A percentile compares a stretch with the other conserved stretches of the same genome.
Conservation (phyloP, 2,329 filamentous ascomycete genomes). For the Epichloe glyceriae region DNA sequence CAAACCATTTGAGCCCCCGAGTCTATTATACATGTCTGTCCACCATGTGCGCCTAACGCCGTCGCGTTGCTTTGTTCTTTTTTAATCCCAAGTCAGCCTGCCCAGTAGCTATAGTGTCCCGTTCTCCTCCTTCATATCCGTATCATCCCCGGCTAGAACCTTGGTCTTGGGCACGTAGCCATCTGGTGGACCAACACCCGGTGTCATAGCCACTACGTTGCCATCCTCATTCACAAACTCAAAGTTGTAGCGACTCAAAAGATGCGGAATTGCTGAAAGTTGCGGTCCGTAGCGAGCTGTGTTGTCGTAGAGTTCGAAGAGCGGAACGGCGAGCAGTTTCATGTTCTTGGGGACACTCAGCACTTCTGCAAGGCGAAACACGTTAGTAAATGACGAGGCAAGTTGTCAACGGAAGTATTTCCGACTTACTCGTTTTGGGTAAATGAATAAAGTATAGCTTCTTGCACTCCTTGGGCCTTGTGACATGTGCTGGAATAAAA, state of each 20-base stretch:
- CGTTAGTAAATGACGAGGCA: background rate
- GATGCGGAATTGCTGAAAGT: slow-evolving; percentile 87
- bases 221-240: slow-evolving; percentile 93
- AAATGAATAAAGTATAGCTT: slow-evolving; percentile 97
- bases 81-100: slow-evolving; percentile 13
- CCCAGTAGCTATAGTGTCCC: slow-evolving; percentile 18
- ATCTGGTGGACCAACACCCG: slow-evolving; percentile 49
- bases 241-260: slow-evolving; percentile 91
- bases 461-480: slow-evolving; percentile 95
- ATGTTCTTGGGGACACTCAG: slow-evolving; percentile 98
- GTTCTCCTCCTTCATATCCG: slow-evolving; percentile 45
- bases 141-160: slow-evolving; percentile 50
- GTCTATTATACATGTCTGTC: slow-evolving; percentile 7
- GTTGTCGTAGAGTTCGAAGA: slow-evolving; percentile 98
- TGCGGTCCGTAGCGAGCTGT: slow-evolving; percentile 90
- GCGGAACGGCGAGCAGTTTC: slow-evolving; percentile 91
- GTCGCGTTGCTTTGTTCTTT: slow-evolving; percentile 12
- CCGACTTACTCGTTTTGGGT: slow-evolving; percentile 66
- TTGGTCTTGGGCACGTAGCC: slow-evolving; percentile 51
- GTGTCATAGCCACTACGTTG: slow-evolving; percentile 73
- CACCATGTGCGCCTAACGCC: slow-evolving; percentile 23
- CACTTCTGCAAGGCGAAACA: slow-evolving; percentile 48
- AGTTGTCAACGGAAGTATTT: background rate
- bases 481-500: slow-evolving; percentile 91
- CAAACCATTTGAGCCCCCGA: background rate